A percentile compares a stretch with the other conserved stretches of the same genome.
Conservation (phyloP, 441 rosid species). For the Theobroma grandiflorum region DNA sequence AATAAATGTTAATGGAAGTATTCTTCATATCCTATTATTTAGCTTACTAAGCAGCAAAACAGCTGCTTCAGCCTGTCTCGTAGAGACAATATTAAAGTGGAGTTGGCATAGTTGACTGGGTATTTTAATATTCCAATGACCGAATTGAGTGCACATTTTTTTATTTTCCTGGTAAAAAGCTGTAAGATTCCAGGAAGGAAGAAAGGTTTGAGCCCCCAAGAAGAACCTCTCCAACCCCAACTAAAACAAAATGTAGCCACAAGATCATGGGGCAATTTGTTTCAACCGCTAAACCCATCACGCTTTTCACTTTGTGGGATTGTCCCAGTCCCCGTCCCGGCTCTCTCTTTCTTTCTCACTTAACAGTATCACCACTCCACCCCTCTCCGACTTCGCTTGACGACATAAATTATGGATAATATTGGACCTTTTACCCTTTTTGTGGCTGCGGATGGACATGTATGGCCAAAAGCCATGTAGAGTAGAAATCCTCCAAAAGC, state of each 20-base stretch:
- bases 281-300: conserved; percentile 3
- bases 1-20: no score
- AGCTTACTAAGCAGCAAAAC: no score
- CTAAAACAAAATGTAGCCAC: conserved; percentile 19
- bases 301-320: conserved; percentile 15
- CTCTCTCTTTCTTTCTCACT: neutral
- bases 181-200: conserved; percentile 22
- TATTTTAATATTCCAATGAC: no score
- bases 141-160: no score
- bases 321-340: neutral
- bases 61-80: no score
- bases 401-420: neutral
- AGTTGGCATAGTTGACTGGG: no score
- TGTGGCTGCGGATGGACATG: neutral
- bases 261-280: neutral
- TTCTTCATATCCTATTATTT: no score
- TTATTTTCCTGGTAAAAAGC: no score
- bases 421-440: neutral
- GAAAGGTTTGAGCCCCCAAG: conserved; percentile 13
- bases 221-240: neutral
- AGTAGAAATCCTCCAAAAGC: neutral
- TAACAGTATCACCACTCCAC: neutral
- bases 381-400: neutral
- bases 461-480: neutral
- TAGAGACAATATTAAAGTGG: no score